A percentile compares a stretch with the other conserved stretches of the same genome.
Evolutionary conservation across 2,329 filamentous ascomycete genomes (phyloP).

Genomic region (Exophiala calicioides): DNA sequence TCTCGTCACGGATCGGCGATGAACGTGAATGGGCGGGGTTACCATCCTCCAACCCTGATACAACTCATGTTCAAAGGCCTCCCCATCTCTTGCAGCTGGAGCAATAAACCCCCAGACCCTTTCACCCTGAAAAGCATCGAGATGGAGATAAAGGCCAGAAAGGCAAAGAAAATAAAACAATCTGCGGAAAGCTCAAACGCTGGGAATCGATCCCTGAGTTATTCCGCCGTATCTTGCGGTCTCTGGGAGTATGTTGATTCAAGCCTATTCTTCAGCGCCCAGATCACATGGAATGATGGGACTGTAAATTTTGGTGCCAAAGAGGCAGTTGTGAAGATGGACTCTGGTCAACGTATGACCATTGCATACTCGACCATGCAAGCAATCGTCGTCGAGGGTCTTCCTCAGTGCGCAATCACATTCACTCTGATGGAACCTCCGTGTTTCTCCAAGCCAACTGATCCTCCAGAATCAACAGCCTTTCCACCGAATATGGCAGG

Average conservation of each 20-base stretch:
- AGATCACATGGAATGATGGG: background rate
- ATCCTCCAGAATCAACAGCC: slow-evolving; percentile 35
- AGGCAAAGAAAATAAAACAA: slow-evolving; percentile 14
- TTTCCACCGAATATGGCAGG: background rate
- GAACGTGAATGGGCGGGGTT: slow-evolving; percentile 22
- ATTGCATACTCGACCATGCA: slow-evolving; percentile 35
- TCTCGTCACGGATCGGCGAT: slow-evolving; percentile 32
- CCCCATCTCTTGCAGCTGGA: slow-evolving; percentile 34
- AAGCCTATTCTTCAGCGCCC: background rate
- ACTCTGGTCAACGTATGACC: background rate
- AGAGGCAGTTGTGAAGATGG: background rate
- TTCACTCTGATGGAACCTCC: slow-evolving; percentile 57
- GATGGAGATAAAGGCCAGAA: slow-evolving; percentile 36
- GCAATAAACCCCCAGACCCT: slow-evolving; percentile 40
- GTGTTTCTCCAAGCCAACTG: slow-evolving; percentile 36
- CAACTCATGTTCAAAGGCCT: slow-evolving; percentile 21
- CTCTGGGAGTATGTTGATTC: slow-evolving; percentile 6
- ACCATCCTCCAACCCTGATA: slow-evolving; percentile 11
- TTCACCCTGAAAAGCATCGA: slow-evolving; percentile 41
- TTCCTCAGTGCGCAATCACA: slow-evolving; percentile 43
- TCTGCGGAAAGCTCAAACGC: slow-evolving; percentile 41
- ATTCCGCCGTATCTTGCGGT: background rate
- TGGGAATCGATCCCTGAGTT: slow-evolving; percentile 37
- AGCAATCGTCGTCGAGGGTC: slow-evolving; percentile 47
- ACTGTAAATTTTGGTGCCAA: background rate